These are phyloP conservation scores for Coemansia sp. DNA, from an alignment of 192 early-diverging fungal species.

Conservation along the genomic window DNA sequence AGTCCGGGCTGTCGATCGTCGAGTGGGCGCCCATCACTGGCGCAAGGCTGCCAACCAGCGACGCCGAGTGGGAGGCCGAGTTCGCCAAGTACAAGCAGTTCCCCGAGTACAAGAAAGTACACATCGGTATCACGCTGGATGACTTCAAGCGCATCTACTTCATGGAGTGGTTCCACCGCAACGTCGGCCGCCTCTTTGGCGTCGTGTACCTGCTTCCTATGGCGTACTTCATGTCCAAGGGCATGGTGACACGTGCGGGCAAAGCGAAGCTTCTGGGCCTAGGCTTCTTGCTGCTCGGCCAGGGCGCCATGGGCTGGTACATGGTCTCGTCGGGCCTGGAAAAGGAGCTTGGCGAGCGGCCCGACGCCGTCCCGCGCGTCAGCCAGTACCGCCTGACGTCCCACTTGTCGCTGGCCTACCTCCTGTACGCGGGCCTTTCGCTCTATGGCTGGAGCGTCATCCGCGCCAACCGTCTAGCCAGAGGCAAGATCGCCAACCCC, in stretches of 20 bases:
- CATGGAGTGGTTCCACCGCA: slow-evolving; percentile 98
- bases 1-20: slow-evolving; percentile 91
- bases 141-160: slow-evolving; percentile 98
- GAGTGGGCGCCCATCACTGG: slow-evolving; percentile 97
- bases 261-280: slow-evolving; percentile 61
- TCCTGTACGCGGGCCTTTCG: slow-evolving; percentile 79
- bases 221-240: slow-evolving; percentile 77
- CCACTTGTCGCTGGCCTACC: slow-evolving; percentile 84
- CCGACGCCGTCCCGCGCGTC: slow-evolving; percentile 84
- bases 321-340: slow-evolving; percentile 95
- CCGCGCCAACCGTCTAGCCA: slow-evolving; percentile 62
- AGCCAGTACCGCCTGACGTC: slow-evolving; percentile 92
- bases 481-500: slow-evolving; percentile 54
- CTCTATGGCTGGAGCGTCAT: slow-evolving; percentile 79
- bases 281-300: slow-evolving; percentile 68
- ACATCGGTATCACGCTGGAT: slow-evolving; percentile 80
- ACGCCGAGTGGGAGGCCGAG: slow-evolving; percentile 87
- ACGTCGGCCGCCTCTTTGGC: slow-evolving; percentile 91
- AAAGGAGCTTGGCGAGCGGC: slow-evolving; percentile 71
- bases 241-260: slow-evolving; percentile 72
- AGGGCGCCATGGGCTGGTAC: slow-evolving; percentile 95
- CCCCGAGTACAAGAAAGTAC: slow-evolving; percentile 95
- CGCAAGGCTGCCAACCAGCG: slow-evolving; percentile 82
- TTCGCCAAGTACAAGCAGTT: slow-evolving; percentile 99
- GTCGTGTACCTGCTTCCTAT: slow-evolving; percentile 83